Evolutionary conservation across 2,329 filamentous ascomycete species (phyloP), one percentile per base, ranked within the genome.

Genomic region (Mycosphaerella sp.): DNA sequence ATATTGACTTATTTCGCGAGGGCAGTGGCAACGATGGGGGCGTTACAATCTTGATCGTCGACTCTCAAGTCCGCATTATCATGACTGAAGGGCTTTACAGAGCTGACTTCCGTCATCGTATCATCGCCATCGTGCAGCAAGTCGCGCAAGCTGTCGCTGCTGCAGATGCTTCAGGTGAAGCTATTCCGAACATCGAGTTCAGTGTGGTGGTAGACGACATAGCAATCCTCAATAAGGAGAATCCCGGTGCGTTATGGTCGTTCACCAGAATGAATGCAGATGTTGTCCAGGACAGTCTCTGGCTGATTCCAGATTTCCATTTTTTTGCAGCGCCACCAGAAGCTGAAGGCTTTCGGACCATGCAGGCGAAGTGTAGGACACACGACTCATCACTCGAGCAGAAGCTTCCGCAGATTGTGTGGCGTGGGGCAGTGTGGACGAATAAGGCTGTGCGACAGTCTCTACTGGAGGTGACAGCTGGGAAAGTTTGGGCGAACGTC

Each of bases 1-100:
- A 53, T 49, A 54, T 58, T 27, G 50, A 53, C 4, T 35, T 59
- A 13, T 34, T 36, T 13, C 16, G 21, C 7, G 21, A 25, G 21
- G 21, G 21, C 4, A 25, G 76, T 73, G 3, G 82, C 77, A 59
- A 60, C 39, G 53, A 59, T 48, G 56, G 58, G 9, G 56, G 54
- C 27, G 50, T 59, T 6, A 53, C 51, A 14, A 43, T 59, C 13
- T 53, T 60, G 28, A 55, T 60, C 9, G 37, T 43, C 35, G 44
- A 55, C n/a, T 55, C 58, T 27, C 55, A 60, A 36, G 47, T 60
- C 27, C 52, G 58, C 30, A 55, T 60, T 27, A 44, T 60, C 25
- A 13, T 40, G 36, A 60, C 52, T 4, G 41, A 45, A 53, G 54
- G 59, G 5, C 36, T 60, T 8, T 56, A 55, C 28, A 61, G 64